These are phyloP conservation scores for Fusarium sulawesiense DNA, from an alignment of 2,329 filamentous ascomycete genomes.

Conservation along the genomic window DNA sequence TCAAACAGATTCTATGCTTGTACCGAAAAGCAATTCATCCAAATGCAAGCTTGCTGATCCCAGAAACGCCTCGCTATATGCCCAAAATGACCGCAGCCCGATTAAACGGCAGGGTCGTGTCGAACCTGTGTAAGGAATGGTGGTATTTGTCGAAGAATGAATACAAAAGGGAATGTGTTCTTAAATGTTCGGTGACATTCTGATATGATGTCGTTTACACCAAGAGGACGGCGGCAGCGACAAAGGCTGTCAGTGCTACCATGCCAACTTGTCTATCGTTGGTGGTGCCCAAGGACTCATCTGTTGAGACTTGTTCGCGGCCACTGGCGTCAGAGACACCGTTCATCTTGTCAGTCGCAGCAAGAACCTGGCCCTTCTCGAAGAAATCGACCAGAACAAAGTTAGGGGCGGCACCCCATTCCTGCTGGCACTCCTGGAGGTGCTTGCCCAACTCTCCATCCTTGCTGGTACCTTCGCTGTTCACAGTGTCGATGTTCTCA, in stretches of 20 bases:
- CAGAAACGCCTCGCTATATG: conserved; percentile 44
- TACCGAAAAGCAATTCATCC: conserved; percentile 11
- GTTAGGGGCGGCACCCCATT: conserved; percentile 73
- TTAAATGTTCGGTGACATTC: neutral
- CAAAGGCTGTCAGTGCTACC: conserved; percentile 58
- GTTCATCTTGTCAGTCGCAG: conserved; percentile 76
- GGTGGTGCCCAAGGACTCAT: conserved; percentile 33
- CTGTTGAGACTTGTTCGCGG: conserved; percentile 43
- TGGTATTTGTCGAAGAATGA: conserved; percentile 17
- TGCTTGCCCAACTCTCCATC: conserved; percentile 67
- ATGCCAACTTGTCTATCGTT: conserved; percentile 45
- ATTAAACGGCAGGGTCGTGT: conserved; percentile 24
- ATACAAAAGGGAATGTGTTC: conserved; percentile 17
- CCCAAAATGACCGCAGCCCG: conserved; percentile 25
- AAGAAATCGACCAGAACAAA: conserved; percentile 86
- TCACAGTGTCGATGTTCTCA: conserved; percentile 71
- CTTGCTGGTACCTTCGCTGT: conserved; percentile 66
- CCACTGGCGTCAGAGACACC: conserved; percentile 57
- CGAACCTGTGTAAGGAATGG: conserved; percentile 23
- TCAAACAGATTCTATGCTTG: neutral
- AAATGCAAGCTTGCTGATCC: conserved; percentile 27
- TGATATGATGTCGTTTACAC: conserved; percentile 32
- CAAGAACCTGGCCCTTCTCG: conserved; percentile 76
- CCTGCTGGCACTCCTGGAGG: conserved; percentile 62
- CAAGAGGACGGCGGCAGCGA: conserved; percentile 56